Percentiles rank a stretch among this genome's conserved stretches.
Conservation (phyloP, 495 filamentous ascomycete species). For the Penicillium paxilli region DNA sequence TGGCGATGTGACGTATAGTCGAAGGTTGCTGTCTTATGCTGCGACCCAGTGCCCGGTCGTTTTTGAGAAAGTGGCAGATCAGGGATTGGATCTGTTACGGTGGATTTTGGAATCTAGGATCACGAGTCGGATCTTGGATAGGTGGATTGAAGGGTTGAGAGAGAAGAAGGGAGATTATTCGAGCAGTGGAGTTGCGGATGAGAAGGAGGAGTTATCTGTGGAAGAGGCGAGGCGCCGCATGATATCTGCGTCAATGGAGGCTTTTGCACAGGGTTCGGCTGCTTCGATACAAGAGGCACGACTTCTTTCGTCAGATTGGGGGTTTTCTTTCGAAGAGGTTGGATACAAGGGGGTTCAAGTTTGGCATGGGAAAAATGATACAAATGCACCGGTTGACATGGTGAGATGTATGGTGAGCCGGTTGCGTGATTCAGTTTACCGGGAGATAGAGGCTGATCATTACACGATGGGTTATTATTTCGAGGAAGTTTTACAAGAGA, state of each 20-base stretch:
- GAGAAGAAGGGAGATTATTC: neutral
- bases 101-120: neutral
- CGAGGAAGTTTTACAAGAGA: neutral
- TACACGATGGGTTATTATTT: neutral
- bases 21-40: neutral
- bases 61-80: neutral
- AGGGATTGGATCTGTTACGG: neutral
- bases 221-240: neutral
- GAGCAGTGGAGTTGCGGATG: neutral
- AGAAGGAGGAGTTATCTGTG: neutral
- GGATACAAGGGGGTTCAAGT: constrained; percentile 3
- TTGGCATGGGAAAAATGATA: constrained; percentile 11
- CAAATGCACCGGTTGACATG: constrained; percentile 11
- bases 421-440: neutral
- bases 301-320: constrained; percentile 10
- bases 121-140: neutral
- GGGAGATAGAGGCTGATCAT: neutral
- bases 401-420: constrained; percentile 21
- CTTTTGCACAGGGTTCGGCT: constrained; percentile 20
- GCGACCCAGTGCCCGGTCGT: neutral
- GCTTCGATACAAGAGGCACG: constrained; percentile 9
- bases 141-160: constrained; percentile 2
- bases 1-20: neutral
- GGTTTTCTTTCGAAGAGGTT: constrained; percentile 7
- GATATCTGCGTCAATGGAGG: constrained; percentile 18